These are phyloP conservation scores for Metschnikowia noctiluminum DNA, from an alignment of 805 yeast genomes.

Conservation along the genomic window DNA sequence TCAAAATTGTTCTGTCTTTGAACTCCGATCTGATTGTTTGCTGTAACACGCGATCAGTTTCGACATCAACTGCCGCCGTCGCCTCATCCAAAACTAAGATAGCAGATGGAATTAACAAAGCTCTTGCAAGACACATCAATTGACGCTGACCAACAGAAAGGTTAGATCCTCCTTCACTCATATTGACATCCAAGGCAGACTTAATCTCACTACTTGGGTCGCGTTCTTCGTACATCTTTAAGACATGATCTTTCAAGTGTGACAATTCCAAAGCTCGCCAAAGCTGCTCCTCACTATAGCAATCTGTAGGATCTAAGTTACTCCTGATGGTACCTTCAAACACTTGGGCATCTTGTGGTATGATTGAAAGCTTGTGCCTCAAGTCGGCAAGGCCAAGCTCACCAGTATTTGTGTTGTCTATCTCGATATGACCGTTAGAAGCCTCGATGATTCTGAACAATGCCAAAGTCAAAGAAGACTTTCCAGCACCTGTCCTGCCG, in stretches of 20 bases:
- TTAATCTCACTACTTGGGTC: conserved; percentile 20
- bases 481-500: conserved; percentile 47
- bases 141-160: conserved; percentile 53
- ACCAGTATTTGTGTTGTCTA: conserved; percentile 34
- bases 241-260: conserved; percentile 40
- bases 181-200: conserved; percentile 31
- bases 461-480: conserved; percentile 43
- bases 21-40: conserved; percentile 74
- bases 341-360: conserved; percentile 46
- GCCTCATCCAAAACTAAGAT: conserved; percentile 79
- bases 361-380: conserved; percentile 40
- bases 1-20: conserved; percentile 71
- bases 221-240: conserved; percentile 34
- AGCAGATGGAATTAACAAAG: conserved; percentile 56
- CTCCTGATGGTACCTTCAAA: conserved; percentile 41
- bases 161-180: conserved; percentile 46
- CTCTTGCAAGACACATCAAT: conserved; percentile 76
- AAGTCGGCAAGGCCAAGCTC: conserved; percentile 41
- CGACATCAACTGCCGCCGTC: conserved; percentile 86
- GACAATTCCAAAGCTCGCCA: conserved; percentile 44
- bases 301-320: conserved; percentile 40
- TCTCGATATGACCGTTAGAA: conserved; percentile 32
- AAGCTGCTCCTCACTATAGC: conserved; percentile 33
- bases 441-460: conserved; percentile 43
- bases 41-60: conserved; percentile 75